Evolutionary conservation across 176 grass and related monocot species (phyloP), one percentile per base, ranked within the genome.

Genomic region (Juncus inflexus): DNA sequence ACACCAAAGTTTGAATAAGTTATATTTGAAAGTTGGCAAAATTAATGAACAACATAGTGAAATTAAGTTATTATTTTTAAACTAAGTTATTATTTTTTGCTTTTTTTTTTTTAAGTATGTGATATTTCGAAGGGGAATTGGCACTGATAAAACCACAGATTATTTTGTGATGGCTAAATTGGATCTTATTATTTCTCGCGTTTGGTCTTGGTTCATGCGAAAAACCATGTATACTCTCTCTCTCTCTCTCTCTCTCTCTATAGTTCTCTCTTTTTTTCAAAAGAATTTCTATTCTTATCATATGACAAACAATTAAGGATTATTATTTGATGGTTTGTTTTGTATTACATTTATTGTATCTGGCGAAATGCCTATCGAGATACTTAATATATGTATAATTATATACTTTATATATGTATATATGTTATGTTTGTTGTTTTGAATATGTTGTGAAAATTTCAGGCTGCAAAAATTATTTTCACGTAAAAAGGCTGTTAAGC

Each of bases 151-250:
- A 56, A 99, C 94, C 52, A 99, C 74, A 58, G 81, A 99, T 76
- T 89, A 86, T 80, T 99, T 99, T 79, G 66, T 86, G 58, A 92
- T 99, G 94, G 88, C 83, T 63, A 99, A 99, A 75, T 70, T 99
- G 74, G 85, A 99, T 42, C 74, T 82, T 79, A 86, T 99, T 66
- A 99, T 99, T 75, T 74, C 75, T 62, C 88, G 75, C 51, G 62
- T 82, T 52, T 99, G 94, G 94, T 64, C 52, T 65, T 82, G 80
- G 83, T 82, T 97, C 28, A 74, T 92, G 64, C 39, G 83, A 69
- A 99, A 99, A 47, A 92, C 85, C 0, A 89, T 88, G 94, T 91
- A 73, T 52, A n/a, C 49, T 76, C 69, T 67, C 56, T 64, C 55
- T 42, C 55, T 12, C 3, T 39, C 8, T 61, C 40, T 42, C 40